Evolutionary conservation across 257 asterid species (phyloP).

Genomic region (Fraxinus quadrangulata): DNA sequence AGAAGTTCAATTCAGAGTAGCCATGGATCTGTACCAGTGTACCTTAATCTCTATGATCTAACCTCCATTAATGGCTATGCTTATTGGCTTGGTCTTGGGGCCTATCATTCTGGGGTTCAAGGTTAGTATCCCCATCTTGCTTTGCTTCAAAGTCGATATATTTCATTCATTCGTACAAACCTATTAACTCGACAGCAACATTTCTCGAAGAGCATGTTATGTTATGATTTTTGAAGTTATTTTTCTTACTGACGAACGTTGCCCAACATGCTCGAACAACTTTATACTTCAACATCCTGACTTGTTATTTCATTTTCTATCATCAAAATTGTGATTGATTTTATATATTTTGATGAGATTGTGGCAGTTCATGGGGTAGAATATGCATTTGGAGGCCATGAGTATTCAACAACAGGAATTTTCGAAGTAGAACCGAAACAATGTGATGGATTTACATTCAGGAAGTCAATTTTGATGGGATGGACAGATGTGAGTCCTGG

Average conservation of each 20-base stretch:
- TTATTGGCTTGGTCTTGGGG: slow-evolving; percentile 90
- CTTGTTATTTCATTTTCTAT: not conserved
- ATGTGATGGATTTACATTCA: slow-evolving; percentile 52
- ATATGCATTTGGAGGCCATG: slow-evolving; percentile 74
- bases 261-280: too few species aligned
- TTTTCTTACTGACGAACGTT: too few species aligned
- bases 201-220: too few species aligned
- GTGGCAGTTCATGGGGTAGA: slow-evolving; percentile 65
- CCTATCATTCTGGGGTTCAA: slow-evolving; percentile 86
- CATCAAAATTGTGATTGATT: not conserved
- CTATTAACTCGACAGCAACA: not conserved
- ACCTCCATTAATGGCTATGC: slow-evolving; percentile 78
- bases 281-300: too few species aligned
- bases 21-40: slow-evolving; percentile 66
- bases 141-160: not conserved
- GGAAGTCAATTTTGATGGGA: slow-evolving; percentile 63
- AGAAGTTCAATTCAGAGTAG: slow-evolving; percentile 41
- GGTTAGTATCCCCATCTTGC: slow-evolving; percentile 37
- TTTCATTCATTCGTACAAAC: not conserved
- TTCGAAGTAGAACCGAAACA: slow-evolving; percentile 65
- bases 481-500: slow-evolving; percentile 44
- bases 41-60: slow-evolving; percentile 77
- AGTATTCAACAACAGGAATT: slow-evolving; percentile 59
- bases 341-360: slow-evolving; percentile 11
- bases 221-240: too few species aligned